phyloP scores from a whole-genome alignment of 2,329 filamentous ascomycete species.

The Pseudopyrenochaeta lycopersici region DNA sequence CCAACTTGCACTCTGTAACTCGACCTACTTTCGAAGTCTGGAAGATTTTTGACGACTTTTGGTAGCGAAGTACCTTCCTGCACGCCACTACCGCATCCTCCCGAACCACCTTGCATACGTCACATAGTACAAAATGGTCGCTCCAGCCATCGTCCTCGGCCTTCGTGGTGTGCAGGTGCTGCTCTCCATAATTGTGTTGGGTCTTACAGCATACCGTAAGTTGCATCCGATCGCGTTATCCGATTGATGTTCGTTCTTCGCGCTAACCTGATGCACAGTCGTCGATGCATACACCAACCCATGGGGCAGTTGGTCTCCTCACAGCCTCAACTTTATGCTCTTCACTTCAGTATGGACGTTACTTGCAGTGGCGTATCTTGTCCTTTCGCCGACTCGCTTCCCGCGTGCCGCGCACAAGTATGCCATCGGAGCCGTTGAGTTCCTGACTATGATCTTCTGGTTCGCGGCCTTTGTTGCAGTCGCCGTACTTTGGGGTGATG shows the following conservation, averaged over 20 bases:
- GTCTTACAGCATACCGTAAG: conserved; percentile 77
- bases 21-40: too few species aligned
- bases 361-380: conserved; percentile 75
- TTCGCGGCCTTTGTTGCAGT: conserved; percentile 85
- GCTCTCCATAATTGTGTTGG: conserved; percentile 79
- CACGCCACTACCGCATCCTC: conserved; percentile 6
- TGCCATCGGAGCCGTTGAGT: conserved; percentile 73
- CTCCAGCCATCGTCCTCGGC: conserved; percentile 61
- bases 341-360: conserved; percentile 80
- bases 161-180: conserved; percentile 73
- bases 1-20: too few species aligned
- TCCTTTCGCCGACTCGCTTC: conserved; percentile 72
- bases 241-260: background rate
- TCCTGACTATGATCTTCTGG: conserved; percentile 86
- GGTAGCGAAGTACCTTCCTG: background rate
- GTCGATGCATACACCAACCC: conserved; percentile 60
- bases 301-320: conserved; percentile 61
- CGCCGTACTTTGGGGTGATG: conserved; percentile 70
- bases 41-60: too few species aligned
- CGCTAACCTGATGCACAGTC: conserved; percentile 42
- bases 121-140: conserved; percentile 25
- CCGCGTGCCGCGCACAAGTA: conserved; percentile 69
- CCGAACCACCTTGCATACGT: conserved; percentile 2
- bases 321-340: conserved; percentile 77
- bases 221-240: conserved; percentile 13